These are phyloP conservation scores for Annulohypoxylon maeteangense DNA, from an alignment of 495 filamentous ascomycete species.

Conservation along the genomic window DNA sequence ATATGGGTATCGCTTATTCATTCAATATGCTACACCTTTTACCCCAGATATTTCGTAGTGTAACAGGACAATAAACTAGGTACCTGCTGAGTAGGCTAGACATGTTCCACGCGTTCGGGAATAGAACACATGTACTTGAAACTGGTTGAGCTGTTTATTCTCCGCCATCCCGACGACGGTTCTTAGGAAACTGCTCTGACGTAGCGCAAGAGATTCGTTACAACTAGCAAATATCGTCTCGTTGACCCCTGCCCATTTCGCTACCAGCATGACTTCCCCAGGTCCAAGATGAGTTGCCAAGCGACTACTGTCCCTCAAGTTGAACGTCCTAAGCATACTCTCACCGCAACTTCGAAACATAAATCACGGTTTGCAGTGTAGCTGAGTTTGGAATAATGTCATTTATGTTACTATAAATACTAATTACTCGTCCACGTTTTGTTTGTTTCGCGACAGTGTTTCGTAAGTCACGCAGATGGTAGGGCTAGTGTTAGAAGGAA, in stretches of 20 bases:
- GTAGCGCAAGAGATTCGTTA: slow-evolving; percentile 1
- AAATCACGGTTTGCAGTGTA: background rate
- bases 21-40: slow-evolving; percentile 15
- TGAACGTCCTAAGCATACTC: background rate
- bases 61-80: slow-evolving; percentile 28
- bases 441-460: background rate
- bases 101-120: slow-evolving; percentile 39
- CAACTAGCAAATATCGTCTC: background rate
- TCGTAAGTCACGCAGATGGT: background rate
- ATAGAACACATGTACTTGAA: slow-evolving; percentile 35
- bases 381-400: background rate
- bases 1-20: slow-evolving; percentile 11
- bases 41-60: slow-evolving; percentile 35
- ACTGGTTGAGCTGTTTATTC: slow-evolving; percentile 32
- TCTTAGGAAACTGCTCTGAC: background rate
- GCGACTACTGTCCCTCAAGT: background rate
- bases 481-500: background rate
- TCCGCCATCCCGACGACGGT: slow-evolving; percentile 11
- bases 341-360: background rate
- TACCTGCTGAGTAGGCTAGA: no score
- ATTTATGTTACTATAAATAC: background rate
- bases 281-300: no score
- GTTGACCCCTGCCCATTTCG: background rate
- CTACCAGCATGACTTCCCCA: background rate
- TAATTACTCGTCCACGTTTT: background rate